Base-by-base conservation (phyloP, 106 monocot species). In the Iris macrosiphon region DNA sequence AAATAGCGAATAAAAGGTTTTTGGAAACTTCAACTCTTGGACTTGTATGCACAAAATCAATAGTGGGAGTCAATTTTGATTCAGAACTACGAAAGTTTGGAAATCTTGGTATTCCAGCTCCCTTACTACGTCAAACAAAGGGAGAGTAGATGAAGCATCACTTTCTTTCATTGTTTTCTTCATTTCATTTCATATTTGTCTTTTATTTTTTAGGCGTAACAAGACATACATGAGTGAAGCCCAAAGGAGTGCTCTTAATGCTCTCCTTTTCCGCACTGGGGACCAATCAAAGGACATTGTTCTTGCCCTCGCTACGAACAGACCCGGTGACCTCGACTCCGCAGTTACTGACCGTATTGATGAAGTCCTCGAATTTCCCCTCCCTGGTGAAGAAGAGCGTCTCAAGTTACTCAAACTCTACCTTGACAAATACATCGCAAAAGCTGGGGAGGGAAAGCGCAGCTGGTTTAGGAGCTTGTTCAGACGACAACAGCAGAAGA, bases 311-410 rank as follows among this genome's bases (percentile, higher is more conserved):
- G 91, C 91, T 15, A 92, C 91, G 29, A 98, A 90, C 64, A 68
- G 90, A 4, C 96, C 96, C 7, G 90, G 96, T 17, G 96, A 98
- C 21, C 86, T 98, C n/a, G 96, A 98, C 53, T 72, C 96, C 15
- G 96, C 96, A 38, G 71, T 98, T 55, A 47, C 86, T 0, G 96
- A 98, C 49, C 90, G 96, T 11, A 87, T 98, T 20, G 96, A 98
- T 28, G 96, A 98, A 59, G 86, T 86, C 40, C 82, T 98, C 3
- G 90, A 98, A 49, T 98, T 90, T 62, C 86, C 90, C 3, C 77
- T 90, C 16, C 90, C 96, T 17, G 75, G 86, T 8, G 87, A 87
- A 66, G 96, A 83, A 1, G 96, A 98, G 47, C 70, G 96, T 16
- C 83, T 75, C 59, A 90, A 98, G 50, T 35, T 98, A 27, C 69